These are phyloP conservation scores for Candida schatavii DNA, from an alignment of 805 yeast species.

Conservation along the genomic window DNA sequence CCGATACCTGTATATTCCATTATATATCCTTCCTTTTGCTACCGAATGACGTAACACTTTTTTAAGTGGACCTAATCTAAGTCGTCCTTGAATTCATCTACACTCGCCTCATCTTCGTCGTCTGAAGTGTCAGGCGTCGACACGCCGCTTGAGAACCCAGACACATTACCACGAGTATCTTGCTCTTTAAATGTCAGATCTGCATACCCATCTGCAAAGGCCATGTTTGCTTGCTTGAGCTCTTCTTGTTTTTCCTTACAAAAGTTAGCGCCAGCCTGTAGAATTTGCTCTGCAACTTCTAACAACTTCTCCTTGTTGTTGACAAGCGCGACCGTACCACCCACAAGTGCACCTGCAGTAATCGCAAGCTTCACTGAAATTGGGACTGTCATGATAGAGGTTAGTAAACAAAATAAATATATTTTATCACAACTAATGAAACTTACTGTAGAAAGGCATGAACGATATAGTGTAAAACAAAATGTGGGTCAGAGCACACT, in stretches of 20 bases:
- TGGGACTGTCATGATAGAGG: conserved; percentile 30
- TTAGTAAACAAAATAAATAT: background rate
- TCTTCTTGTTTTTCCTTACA: conserved; percentile 19
- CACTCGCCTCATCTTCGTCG: conserved; percentile 4
- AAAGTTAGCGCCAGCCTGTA: conserved; percentile 29
- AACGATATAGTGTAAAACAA: too few species aligned
- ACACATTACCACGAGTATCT: background rate
- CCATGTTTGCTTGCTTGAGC: conserved; percentile 14
- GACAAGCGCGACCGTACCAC: conserved; percentile 31
- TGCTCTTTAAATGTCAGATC: conserved; percentile 11
- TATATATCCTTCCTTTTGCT: too few species aligned
- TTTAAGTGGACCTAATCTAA: too few species aligned
- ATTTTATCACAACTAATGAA: too few species aligned
- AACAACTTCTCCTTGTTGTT: conserved; percentile 26
- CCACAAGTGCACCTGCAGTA: conserved; percentile 30
- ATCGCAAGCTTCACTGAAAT: conserved; percentile 30
- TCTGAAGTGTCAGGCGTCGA: conserved; percentile 9
- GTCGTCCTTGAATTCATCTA: conserved; percentile 2
- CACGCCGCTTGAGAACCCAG: conserved; percentile 3
- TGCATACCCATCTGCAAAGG: conserved; percentile 21
- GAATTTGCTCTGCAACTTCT: conserved; percentile 26
- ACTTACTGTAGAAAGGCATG: conserved; percentile 5
- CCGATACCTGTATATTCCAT: too few species aligned
- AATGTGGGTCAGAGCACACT: too few species aligned
- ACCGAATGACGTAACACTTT: too few species aligned